A percentile compares a stretch with the other conserved stretches of the same genome.
Evolutionary conservation across 2,329 filamentous ascomycete genomes (phyloP).

Genomic region (Pseudogymnoascus sp.): DNA sequence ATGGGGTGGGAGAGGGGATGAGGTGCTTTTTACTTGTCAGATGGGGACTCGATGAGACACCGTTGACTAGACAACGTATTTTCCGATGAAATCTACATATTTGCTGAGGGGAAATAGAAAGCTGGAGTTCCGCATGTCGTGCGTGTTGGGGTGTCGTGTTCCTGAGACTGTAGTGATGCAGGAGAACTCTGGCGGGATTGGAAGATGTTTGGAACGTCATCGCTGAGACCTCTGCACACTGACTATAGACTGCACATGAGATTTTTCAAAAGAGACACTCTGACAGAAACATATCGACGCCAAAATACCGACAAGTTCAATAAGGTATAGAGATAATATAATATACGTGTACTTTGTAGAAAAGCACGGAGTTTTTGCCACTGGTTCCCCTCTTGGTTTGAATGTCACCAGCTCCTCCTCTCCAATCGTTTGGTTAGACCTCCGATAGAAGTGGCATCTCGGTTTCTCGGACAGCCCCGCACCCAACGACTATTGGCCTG

Average conservation of each 20-base stretch:
- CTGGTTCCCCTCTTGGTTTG: background rate
- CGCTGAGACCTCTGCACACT: background rate
- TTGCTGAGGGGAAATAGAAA: background rate
- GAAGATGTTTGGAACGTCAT: background rate
- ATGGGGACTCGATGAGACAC: slow-evolving; percentile 13
- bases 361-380: background rate
- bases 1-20: background rate
- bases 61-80: background rate
- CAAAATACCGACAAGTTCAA: background rate
- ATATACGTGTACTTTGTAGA: background rate
- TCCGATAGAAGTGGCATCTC: slow-evolving; percentile 3
- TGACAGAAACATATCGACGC: background rate
- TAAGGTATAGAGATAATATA: background rate
- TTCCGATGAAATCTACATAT: slow-evolving; percentile 3
- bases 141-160: background rate
- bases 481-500: background rate
- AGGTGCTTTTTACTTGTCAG: slow-evolving; percentile 8
- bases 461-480: slow-evolving; percentile 1
- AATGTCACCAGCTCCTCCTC: background rate
- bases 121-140: background rate
- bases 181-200: background rate
- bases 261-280: background rate
- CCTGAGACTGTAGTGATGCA: background rate
- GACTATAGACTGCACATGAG: background rate
- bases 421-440: slow-evolving; percentile 3